These are phyloP conservation scores for Lignosus rhinocerotis DNA, from an alignment of 1,284 basidiomycete species.

Conservation along the genomic window DNA sequence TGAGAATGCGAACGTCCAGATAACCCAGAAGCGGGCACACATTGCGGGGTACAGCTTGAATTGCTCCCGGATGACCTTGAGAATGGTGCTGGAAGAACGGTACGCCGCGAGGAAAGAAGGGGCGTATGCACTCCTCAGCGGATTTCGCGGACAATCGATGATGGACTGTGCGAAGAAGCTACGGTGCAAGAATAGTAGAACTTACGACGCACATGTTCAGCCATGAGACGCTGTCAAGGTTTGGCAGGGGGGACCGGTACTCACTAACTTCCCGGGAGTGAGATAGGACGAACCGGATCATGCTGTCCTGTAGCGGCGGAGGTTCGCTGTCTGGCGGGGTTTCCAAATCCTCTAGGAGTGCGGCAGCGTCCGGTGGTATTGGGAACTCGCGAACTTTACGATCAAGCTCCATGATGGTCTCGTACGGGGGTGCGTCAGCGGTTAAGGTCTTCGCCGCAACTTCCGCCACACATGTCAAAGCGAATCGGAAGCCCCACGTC, in stretches of 20 bases:
- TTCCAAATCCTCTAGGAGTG: constrained; percentile 33
- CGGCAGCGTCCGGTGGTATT: constrained; percentile 46
- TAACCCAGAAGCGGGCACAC: constrained; percentile 38
- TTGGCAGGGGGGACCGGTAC: constrained; percentile 15
- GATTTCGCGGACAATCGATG: constrained; percentile 40
- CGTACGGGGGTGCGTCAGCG: constrained; percentile 62
- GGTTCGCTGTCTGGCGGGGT: constrained; percentile 27
- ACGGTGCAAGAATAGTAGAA: constrained; percentile 42
- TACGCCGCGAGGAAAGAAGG: constrained; percentile 42
- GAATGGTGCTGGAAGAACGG: constrained; percentile 35
- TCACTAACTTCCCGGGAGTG: constrained; percentile 38
- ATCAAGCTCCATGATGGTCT: constrained; percentile 72
- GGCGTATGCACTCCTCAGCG: constrained; percentile 40
- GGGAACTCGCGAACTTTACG: constrained; percentile 67
- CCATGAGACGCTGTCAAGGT: not conserved
- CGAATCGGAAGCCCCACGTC: constrained; percentile 63
- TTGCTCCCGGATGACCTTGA: constrained; percentile 35
- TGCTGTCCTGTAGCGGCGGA: constrained; percentile 30
- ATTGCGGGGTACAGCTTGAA: constrained; percentile 29
- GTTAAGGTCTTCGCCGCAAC: constrained; percentile 64
- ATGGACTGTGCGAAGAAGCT: constrained; percentile 43
- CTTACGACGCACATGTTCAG: constrained; percentile 20
- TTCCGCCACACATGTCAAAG: constrained; percentile 63
- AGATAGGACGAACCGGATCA: constrained; percentile 49
- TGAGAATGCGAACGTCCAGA: constrained; percentile 42